Conservation (phyloP, 176 grass and related monocot genomes). For the Cymbopogon citratus region DNA sequence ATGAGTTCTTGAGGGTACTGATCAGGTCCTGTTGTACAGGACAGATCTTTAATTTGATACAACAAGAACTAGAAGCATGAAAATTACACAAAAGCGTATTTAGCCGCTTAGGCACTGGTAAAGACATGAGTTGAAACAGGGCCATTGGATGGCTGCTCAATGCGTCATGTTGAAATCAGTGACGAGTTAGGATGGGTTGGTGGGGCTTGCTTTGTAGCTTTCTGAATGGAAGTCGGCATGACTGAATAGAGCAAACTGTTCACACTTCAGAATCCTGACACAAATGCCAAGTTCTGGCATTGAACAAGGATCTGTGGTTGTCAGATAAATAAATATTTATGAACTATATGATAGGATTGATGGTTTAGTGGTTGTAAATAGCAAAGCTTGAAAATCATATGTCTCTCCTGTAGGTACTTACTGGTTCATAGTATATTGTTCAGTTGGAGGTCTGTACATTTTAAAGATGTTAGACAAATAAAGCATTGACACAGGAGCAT, state of each 20-base stretch:
- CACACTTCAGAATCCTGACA: neutral
- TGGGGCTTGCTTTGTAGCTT: neutral
- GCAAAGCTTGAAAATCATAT: neutral
- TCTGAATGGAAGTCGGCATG: neutral
- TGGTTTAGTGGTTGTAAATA: neutral
- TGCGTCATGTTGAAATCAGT: neutral
- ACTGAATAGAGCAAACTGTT: neutral
- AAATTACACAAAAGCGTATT: neutral
- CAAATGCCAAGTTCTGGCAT: neutral
- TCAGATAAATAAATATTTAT: neutral
- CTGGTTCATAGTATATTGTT: neutral
- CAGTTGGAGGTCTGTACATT: neutral
- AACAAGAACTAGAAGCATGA: neutral
- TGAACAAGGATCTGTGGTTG: neutral
- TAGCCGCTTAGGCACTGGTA: neutral
- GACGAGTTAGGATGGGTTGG: neutral
- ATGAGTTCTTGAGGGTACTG: neutral
- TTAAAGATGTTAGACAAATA: neutral
- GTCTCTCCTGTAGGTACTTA: neutral
- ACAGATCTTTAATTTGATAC: neutral
- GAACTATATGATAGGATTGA: neutral
- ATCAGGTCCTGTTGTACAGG: neutral
- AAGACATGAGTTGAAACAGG: neutral
- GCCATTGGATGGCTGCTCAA: neutral
- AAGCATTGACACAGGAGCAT: neutral